Evolutionary conservation across 2,329 filamentous ascomycete species (phyloP).

Genomic region (Corniculantispora saksenae): DNA sequence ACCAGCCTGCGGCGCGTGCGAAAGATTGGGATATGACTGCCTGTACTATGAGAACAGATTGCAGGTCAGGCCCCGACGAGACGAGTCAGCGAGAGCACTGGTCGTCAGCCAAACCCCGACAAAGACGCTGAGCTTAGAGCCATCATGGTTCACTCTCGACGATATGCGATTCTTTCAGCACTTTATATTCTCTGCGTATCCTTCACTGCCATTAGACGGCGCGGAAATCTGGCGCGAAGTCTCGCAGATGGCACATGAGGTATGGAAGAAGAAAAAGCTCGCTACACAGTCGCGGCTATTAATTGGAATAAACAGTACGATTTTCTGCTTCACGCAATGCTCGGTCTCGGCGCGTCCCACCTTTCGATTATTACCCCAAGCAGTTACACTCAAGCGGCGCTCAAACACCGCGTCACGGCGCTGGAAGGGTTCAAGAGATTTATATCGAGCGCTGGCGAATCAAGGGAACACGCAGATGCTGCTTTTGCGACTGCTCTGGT

Average conservation of each 20-base stretch:
- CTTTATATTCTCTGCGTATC: conserved; percentile 49
- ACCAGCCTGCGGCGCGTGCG: conserved; percentile 39
- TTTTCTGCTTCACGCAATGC: conserved; percentile 44
- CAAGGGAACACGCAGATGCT: conserved; percentile 14
- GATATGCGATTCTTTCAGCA: conserved; percentile 56
- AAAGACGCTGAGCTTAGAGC: conserved; percentile 24
- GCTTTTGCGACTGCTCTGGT: conserved; percentile 18
- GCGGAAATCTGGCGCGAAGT: conserved; percentile 39
- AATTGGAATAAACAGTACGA: conserved; percentile 33
- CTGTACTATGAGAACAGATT: conserved; percentile 29
- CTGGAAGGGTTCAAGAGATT: conserved; percentile 19
- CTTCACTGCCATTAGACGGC: conserved; percentile 39
- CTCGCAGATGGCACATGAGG: conserved; percentile 39
- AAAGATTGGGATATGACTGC: conserved; percentile 38
- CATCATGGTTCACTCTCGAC: conserved; percentile 38
- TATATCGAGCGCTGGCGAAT: conserved; percentile 10
- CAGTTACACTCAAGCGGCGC: conserved; percentile 7
- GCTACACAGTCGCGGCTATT: not conserved
- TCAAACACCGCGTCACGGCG: conserved; percentile 13
- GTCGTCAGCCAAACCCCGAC: not conserved
- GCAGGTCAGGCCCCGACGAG: not conserved
- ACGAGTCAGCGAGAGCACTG: conserved; percentile 5
- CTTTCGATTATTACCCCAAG: conserved; percentile 14
- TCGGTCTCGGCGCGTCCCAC: conserved; percentile 34
- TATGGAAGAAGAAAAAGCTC: conserved; percentile 24